A percentile compares a stretch with the other conserved stretches of the same genome.
Conservation (phyloP, 345 rosid genomes). For the Camelina hispida region DNA sequence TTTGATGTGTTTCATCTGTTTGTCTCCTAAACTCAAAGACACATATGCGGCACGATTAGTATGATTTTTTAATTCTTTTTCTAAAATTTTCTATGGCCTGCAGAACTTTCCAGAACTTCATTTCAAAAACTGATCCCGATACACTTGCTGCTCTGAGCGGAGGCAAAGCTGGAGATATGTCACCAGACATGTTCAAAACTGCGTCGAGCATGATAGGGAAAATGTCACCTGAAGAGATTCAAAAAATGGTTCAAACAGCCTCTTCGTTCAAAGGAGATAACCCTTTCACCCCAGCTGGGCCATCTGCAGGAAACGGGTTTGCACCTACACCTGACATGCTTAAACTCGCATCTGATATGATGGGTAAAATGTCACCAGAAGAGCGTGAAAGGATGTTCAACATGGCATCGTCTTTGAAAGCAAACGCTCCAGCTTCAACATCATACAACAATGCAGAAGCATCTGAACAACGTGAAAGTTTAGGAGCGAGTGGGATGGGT, state of each 20-base stretch:
- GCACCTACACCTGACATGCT: slow-evolving; percentile 78
- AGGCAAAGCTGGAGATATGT: slow-evolving; percentile 73
- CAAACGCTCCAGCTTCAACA: slow-evolving; percentile 48
- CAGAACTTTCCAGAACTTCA: slow-evolving; percentile 82
- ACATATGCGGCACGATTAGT: no score
- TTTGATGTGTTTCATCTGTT: slow-evolving; percentile 30
- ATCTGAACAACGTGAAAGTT: slow-evolving; percentile 42
- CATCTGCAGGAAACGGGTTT: slow-evolving; percentile 52
- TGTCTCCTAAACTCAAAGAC: no score
- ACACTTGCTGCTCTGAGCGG: slow-evolving; percentile 73
- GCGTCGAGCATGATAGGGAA: slow-evolving; percentile 87
- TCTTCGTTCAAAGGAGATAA: slow-evolving; percentile 70
- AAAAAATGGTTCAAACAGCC: slow-evolving; percentile 80
- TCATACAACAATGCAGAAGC: slow-evolving; percentile 41
- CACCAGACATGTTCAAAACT: slow-evolving; percentile 81
- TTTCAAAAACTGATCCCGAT: slow-evolving; percentile 72
- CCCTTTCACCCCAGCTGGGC: slow-evolving; percentile 42
- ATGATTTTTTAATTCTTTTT: background rate
- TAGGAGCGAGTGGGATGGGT: slow-evolving; percentile 45
- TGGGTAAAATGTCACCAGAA: slow-evolving; percentile 73
- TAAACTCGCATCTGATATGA: slow-evolving; percentile 82
- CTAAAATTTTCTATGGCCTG: slow-evolving; percentile 36
- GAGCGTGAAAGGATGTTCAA: slow-evolving; percentile 90
- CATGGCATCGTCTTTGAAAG: slow-evolving; percentile 69
- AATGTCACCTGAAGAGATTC: slow-evolving; percentile 92